phyloP scores from a whole-genome alignment of 2,329 filamentous ascomycete species.

The Aspergillus oerlinghausenensis region DNA sequence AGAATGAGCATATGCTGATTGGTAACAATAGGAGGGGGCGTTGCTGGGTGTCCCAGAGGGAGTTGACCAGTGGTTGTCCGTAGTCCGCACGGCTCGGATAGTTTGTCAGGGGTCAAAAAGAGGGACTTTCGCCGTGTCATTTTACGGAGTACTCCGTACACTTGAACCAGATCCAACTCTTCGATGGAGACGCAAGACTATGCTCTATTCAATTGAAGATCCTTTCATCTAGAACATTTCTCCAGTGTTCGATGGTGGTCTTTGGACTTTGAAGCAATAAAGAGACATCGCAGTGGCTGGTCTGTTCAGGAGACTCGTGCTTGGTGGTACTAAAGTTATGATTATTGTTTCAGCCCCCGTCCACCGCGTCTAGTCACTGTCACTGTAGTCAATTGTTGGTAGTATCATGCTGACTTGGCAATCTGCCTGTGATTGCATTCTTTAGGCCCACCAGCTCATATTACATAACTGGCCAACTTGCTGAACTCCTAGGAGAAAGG shows the following conservation, averaged over 20 bases:
- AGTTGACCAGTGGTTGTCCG: constrained; percentile 8
- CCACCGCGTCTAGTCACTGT: neutral
- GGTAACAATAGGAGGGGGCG: neutral
- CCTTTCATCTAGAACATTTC: neutral
- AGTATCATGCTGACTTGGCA: neutral
- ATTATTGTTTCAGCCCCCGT: neutral
- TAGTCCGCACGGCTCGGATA: constrained; percentile 12
- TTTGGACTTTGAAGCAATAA: neutral
- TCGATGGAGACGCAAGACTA: too few species aligned
- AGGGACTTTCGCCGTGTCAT: neutral
- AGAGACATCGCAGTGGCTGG: neutral
- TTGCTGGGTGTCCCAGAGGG: neutral
- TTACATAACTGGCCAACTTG: neutral
- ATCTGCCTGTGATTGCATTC: too few species aligned
- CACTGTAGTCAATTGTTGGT: too few species aligned
- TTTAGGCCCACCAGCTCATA: neutral
- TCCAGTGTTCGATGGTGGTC: neutral
- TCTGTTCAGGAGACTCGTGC: neutral
- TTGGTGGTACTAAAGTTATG: neutral
- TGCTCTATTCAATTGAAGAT: neutral
- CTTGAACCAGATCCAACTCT: neutral
- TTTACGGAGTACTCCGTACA: too few species aligned
- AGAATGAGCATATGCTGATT: constrained; percentile 2
- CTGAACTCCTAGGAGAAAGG: neutral
- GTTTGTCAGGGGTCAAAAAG: constrained; percentile 1